phyloP scores from a whole-genome alignment of 2,329 filamentous ascomycete species.

The Chrysoporthe austroafricana region DNA sequence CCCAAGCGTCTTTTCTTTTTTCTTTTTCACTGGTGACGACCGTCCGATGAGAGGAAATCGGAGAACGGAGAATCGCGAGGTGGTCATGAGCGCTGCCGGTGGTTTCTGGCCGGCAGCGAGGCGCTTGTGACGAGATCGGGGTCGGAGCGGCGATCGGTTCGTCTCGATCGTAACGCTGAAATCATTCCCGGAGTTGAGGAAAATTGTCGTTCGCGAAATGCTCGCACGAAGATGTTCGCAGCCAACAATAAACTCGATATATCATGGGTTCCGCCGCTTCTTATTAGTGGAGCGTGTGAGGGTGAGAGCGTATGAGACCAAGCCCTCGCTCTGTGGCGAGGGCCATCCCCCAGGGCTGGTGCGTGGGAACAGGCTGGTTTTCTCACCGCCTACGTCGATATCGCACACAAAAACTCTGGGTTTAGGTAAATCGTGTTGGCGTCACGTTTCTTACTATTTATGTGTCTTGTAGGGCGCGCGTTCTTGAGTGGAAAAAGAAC shows the following conservation, averaged over 20 bases:
- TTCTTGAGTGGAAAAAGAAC: constrained; percentile 27
- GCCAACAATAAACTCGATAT: constrained; percentile 18
- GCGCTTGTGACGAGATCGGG: constrained; percentile 14
- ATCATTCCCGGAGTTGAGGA: constrained; percentile 13
- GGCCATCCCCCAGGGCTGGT: constrained; percentile 13
- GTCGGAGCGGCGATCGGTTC: constrained; percentile 14
- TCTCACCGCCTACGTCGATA: constrained; percentile 22
- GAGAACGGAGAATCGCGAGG: constrained; percentile 9
- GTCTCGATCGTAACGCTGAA: constrained; percentile 20
- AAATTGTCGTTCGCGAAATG: constrained; percentile 14
- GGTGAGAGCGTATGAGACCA: constrained; percentile 2
- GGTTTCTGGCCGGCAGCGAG: constrained; percentile 18
- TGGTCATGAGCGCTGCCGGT: constrained; percentile 16
- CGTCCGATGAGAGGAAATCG: constrained; percentile 7
- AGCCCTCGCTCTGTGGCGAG: background rate
- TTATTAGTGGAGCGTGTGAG: constrained; percentile 15
- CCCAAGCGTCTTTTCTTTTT: constrained; percentile 18
- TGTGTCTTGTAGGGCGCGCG: constrained; percentile 29
- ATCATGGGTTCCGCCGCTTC: constrained; percentile 9
- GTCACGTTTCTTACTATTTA: constrained; percentile 25
- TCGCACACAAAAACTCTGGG: constrained; percentile 19
- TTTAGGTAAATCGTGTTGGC: constrained; percentile 20
- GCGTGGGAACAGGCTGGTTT: constrained; percentile 15
- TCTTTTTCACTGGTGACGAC: constrained; percentile 15
- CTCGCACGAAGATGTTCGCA: constrained; percentile 20